Base-by-base conservation (phyloP, 495 filamentous ascomycete genomes). In the Xylaria grammica region DNA sequence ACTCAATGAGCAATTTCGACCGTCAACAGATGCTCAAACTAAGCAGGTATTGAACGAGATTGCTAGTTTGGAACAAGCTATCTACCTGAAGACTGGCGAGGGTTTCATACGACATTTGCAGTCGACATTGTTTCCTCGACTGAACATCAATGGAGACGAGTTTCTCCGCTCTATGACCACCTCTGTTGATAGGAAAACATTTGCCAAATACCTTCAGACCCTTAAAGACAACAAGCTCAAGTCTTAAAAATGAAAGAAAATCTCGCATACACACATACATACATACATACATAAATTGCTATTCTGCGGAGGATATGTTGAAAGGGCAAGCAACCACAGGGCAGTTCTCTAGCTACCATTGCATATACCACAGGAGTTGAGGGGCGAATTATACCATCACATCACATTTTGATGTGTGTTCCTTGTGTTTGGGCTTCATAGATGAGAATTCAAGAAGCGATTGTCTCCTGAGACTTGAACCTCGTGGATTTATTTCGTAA, bases 11-110 rank as follows among this genome's bases (percentile, higher is more conserved):
- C 85, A 85, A 15, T 97, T 98, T 81, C 89, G 88, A 67, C 82
- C 91, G 0, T 73, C 65, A 15, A 86, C 87, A 67, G 96, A 99
- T 74, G 91, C 93, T 15, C 91, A 95, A 74, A 87, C 90, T 20
- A 90, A 89, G 69, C 87, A 91, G 67, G 91, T 97, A 4, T 81
- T 97, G 24, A 86, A 85, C 58, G 96, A 99, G 76, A 90, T 96
- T 40, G 91, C 91, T 8, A 83, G 77, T 7, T 74, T 99, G 62
- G 92, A 99, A 77, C 90, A 93, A 74, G 89, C 85, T 27, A 93
- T 99, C 59, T 93, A 96, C 72, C 77, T 81, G 63, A 99, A 97
- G 79, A 91, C 91, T 19, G 94, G 94, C 27, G 83, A 82, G 20
- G 66, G 65, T 51, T 86, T 85, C 63, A 71, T 85, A 42, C 71